Base-by-base conservation (phyloP, 1,284 basidiomycete species). In the Pisolithus thermaeus region DNA sequence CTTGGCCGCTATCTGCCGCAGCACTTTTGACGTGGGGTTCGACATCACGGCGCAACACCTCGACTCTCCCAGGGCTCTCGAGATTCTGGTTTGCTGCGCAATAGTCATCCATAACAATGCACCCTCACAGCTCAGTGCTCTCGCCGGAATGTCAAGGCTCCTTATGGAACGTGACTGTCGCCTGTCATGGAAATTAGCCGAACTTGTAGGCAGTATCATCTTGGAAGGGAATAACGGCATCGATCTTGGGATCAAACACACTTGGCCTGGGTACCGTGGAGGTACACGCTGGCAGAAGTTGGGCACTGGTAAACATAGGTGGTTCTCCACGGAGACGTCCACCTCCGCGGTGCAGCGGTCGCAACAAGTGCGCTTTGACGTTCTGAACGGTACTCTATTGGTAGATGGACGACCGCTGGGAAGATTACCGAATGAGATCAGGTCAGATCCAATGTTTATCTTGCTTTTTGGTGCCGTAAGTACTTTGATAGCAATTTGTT, bases 361-460 rank as follows among this genome's bases (percentile, higher is more conserved):
- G 3, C 64, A 69, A 28, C 25, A 11, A 6, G 61, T 79, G 0
- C 65, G 73, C 51, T 55, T 73, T 16, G 68, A 80, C 49, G 36
- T 78, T 1, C 53, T 78, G 5, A 58, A 68, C 35, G 78, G 77
- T 7, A 52, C 56, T 7, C 61, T 80, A 4, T 60, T 77, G 6
- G 65, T 79, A 6, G 59, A 73, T 42, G 77, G 74, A 0, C 67
- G 67, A 45, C 63, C 70, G 1, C 47, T 76, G 4, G 69, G 70
- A 6, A 66, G 68, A 22, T 61, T 80, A 11, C 73, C 75, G 0
- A 46, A 36, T 1, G 52, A 58, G 0, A 72, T 77, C 36, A 37
- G 65, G 1, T 35, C 28, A 0, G 68, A 76, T 56, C 39, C 64
- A 1, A 59, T 63, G 1, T 78, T 71, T 41, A 22, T 28, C 2